phyloP scores from a whole-genome alignment of 2,329 filamentous ascomycete genomes.

The Malbranchea zuffiana region DNA sequence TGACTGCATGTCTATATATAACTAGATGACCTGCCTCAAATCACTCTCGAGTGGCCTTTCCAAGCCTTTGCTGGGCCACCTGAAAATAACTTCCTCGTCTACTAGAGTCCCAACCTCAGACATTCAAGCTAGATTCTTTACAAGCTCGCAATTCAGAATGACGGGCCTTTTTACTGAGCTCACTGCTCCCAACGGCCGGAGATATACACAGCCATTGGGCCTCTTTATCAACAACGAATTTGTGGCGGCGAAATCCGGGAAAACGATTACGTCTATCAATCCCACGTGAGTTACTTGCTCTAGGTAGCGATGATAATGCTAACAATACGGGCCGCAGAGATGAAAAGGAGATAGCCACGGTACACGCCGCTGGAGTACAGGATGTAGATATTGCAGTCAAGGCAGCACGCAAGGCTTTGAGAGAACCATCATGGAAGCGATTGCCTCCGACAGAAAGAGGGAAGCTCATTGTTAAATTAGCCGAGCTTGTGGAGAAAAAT shows the following conservation, averaged over 20 bases:
- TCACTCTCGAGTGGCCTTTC: neutral
- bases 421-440: constrained; percentile 53
- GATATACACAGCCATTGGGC: constrained; percentile 62
- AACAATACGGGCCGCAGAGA: constrained; percentile 32
- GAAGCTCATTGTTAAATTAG: constrained; percentile 57
- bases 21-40: constrained; percentile 1
- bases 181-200: constrained; percentile 63
- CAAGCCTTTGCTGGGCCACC: neutral
- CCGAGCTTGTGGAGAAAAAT: constrained; percentile 57
- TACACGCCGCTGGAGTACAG: constrained; percentile 54
- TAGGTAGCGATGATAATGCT: neutral
- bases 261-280: constrained; percentile 57
- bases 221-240: constrained; percentile 79
- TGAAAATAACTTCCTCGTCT: neutral
- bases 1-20: neutral
- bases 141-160: constrained; percentile 13
- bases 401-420: constrained; percentile 57
- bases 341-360: constrained; percentile 58
- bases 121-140: constrained; percentile 7
- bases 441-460: constrained; percentile 58
- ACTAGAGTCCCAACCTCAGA: neutral
- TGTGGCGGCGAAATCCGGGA: constrained; percentile 53
- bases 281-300: constrained; percentile 48
- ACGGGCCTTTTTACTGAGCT: constrained; percentile 42
- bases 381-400: constrained; percentile 59